Conservation (phyloP, 495 filamentous ascomycete genomes). For the Neurospora terricola region DNA sequence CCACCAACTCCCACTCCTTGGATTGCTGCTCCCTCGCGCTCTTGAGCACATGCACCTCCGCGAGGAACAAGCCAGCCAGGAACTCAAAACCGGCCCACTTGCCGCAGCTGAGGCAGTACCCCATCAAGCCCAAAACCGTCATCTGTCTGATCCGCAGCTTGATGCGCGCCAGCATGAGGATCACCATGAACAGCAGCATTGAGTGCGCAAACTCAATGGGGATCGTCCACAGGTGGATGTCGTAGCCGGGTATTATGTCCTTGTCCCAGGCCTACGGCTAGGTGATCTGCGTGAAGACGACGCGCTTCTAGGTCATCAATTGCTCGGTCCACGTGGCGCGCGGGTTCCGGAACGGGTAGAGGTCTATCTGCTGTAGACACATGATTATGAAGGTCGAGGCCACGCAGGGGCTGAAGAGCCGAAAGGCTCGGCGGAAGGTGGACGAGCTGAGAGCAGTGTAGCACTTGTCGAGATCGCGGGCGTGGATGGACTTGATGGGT, state of each 20-base stretch:
- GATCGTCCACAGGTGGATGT: constrained; percentile 58
- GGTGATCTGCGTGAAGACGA: constrained; percentile 35
- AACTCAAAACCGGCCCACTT: constrained; percentile 54
- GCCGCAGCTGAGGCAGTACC: constrained; percentile 48
- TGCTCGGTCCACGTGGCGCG: constrained; percentile 30
- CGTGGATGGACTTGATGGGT: constrained; percentile 49
- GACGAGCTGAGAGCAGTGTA: constrained; percentile 43
- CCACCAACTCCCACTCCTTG: constrained; percentile 10
- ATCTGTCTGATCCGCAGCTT: constrained; percentile 35
- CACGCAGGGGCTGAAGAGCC: constrained; percentile 53
- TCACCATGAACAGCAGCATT: constrained; percentile 49
- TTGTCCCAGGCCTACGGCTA: constrained; percentile 46
- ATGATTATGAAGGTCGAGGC: constrained; percentile 47
- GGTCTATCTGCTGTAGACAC: constrained; percentile 41
- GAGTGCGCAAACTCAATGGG: constrained; percentile 56
- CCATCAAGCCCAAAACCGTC: constrained; percentile 34
- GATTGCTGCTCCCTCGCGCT: constrained; percentile 3
- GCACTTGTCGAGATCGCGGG: constrained; percentile 29
- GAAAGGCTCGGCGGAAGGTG: constrained; percentile 52
- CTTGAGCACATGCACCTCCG: constrained; percentile 40
- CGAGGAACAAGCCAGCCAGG: constrained; percentile 48
- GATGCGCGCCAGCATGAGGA: constrained; percentile 44
- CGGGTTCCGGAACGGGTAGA: constrained; percentile 22
- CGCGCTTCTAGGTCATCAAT: constrained; percentile 38
- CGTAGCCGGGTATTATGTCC: constrained; percentile 45